phyloP scores from a whole-genome alignment of 148 eudicot genomes.

The Vaccinium myrtillus region DNA sequence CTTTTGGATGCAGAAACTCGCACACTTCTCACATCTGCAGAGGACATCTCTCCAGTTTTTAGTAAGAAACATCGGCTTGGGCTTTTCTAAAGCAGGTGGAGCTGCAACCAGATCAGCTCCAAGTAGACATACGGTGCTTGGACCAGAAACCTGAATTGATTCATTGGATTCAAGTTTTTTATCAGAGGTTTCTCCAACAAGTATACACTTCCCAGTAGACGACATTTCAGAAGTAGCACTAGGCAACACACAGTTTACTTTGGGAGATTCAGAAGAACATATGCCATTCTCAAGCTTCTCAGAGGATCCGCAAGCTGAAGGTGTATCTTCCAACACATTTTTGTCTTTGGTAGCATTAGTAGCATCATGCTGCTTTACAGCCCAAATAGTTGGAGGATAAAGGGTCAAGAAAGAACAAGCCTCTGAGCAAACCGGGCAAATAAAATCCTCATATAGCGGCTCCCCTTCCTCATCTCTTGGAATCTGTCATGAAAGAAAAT shows the following conservation, averaged over 20 bases:
- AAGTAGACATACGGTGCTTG: constrained; percentile 45
- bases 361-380: constrained; percentile 34
- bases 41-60: constrained; percentile 77
- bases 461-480: constrained; percentile 94
- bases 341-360: constrained; percentile 54
- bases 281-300: constrained; percentile 30
- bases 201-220: constrained; percentile 27
- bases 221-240: constrained; percentile 24
- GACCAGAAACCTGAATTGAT: constrained; percentile 37
- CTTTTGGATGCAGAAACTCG: constrained; percentile 54
- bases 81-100: constrained; percentile 33
- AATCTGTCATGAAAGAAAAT: constrained; percentile 41
- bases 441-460: constrained; percentile 79
- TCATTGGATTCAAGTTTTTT: constrained; percentile 21
- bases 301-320: constrained; percentile 31
- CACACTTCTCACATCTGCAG: constrained; percentile 71
- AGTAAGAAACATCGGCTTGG: constrained; percentile 60
- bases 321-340: constrained; percentile 42
- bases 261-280: constrained; percentile 19
- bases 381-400: constrained; percentile 64
- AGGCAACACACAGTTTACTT: constrained; percentile 10
- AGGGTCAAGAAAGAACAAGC: constrained; percentile 65
- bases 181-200: constrained; percentile 29
- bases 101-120: constrained; percentile 52
- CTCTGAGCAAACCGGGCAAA: constrained; percentile 68